phyloP scores from a whole-genome alignment of 2,329 filamentous ascomycete species.

The Aspergillus amoenus region DNA sequence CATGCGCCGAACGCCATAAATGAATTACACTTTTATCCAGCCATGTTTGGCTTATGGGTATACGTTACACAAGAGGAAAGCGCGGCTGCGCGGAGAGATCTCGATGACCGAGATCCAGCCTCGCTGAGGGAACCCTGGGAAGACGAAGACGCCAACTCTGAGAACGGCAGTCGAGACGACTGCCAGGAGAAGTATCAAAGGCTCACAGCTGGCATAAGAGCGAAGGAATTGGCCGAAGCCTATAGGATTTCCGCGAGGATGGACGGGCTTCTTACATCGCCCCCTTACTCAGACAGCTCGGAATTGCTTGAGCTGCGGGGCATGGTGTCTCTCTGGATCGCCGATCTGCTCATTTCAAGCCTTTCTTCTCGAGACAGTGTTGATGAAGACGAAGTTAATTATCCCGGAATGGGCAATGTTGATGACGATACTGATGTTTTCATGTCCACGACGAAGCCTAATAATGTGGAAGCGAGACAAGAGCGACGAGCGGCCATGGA shows the following conservation, averaged over 20 bases:
- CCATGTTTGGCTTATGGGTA: constrained; percentile 77
- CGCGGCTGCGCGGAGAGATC: constrained; percentile 42
- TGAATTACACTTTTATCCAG: constrained; percentile 76
- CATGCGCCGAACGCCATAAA: constrained; percentile 59
- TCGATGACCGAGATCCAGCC: constrained; percentile 29
- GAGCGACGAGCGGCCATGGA: constrained; percentile 36
- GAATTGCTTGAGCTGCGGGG: constrained; percentile 70
- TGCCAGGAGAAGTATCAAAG: constrained; percentile 37
- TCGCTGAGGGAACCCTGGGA: constrained; percentile 30
- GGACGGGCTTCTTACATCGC: constrained; percentile 67
- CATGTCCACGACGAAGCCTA: constrained; percentile 19
- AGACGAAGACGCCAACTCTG: constrained; percentile 29
- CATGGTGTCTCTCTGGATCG: constrained; percentile 73
- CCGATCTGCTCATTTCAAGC: constrained; percentile 57
- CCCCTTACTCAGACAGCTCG: constrained; percentile 67
- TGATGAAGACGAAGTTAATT: constrained; percentile 11
- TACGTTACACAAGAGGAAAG: constrained; percentile 68
- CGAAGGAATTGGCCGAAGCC: constrained; percentile 59
- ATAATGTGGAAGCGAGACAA: constrained; percentile 31
- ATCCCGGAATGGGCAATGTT: neutral
- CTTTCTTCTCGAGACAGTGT: constrained; percentile 23
- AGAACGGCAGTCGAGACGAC: constrained; percentile 17
- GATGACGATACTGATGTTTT: constrained; percentile 17
- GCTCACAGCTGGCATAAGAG: constrained; percentile 40
- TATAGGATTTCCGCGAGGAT: constrained; percentile 65